These are phyloP conservation scores for Suillus discolor DNA, from an alignment of 768 basidiomycete species.

Conservation along the genomic window DNA sequence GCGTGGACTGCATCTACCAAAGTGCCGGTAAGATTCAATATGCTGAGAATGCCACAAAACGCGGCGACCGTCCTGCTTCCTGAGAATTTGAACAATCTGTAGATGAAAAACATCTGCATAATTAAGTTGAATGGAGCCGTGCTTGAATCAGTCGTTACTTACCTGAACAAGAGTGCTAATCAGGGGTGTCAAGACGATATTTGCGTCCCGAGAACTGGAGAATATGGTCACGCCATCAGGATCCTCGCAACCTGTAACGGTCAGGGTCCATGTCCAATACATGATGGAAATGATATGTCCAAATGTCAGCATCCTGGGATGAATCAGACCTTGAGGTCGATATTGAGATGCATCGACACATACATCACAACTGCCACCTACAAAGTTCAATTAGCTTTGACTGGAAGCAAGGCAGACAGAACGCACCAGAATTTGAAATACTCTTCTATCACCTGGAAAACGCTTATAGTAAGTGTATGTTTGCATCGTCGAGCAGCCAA, in stretches of 20 bases:
- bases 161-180: slow-evolving; percentile 13
- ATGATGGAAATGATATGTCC: slow-evolving; percentile 6
- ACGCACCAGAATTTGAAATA: slow-evolving; percentile 9
- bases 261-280: slow-evolving; percentile 10
- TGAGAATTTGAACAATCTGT: slow-evolving; percentile 10
- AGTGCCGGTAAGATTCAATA: slow-evolving; percentile 7
- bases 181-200: slow-evolving; percentile 10
- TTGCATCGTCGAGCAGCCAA: slow-evolving; percentile 14
- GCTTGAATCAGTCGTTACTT: not conserved
- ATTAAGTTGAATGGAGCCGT: not conserved
- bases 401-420: not conserved
- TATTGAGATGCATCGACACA: not conserved
- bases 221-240: slow-evolving; percentile 12
- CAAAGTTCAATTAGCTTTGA: not conserved
- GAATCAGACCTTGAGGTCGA: not conserved
- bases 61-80: not conserved
- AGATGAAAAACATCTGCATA: slow-evolving; percentile 8
- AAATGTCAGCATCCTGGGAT: slow-evolving; percentile 4
- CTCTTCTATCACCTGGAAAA: slow-evolving; percentile 2
- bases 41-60: slow-evolving; percentile 7
- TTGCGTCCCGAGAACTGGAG: slow-evolving; percentile 7
- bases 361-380: slow-evolving; percentile 11
- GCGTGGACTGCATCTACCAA: slow-evolving; percentile 7
- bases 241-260: slow-evolving; percentile 4
- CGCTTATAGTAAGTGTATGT: slow-evolving; percentile 8